These are phyloP conservation scores for Colletotrichum sidae DNA, from an alignment of 2,329 filamentous ascomycete species.

Conservation along the genomic window DNA sequence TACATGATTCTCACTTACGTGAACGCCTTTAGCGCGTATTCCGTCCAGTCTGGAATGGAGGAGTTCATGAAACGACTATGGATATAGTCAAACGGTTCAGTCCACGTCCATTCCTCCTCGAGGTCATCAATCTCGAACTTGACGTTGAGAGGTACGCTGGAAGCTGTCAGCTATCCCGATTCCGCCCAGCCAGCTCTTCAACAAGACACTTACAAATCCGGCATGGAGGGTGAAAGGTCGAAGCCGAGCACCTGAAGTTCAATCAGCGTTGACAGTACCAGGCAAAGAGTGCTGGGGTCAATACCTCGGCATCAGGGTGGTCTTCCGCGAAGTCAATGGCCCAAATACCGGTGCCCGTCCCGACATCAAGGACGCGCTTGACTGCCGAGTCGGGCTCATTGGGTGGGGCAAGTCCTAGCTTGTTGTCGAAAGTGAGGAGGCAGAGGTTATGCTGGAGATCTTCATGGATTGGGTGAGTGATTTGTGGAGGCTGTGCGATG, in stretches of 20 bases:
- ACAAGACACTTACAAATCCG: constrained; percentile 43
- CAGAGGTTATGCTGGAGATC: constrained; percentile 67
- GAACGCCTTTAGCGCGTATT: constrained; percentile 58
- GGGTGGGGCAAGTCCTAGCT: background rate
- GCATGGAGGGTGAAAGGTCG: constrained; percentile 55
- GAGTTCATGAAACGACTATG: constrained; percentile 67
- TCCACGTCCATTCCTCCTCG: constrained; percentile 43
- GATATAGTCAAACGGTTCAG: constrained; percentile 66
- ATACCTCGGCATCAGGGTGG: constrained; percentile 46
- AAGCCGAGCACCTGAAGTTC: constrained; percentile 47
- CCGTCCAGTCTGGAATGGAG: constrained; percentile 63
- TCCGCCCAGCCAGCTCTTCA: background rate
- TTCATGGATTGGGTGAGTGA: rapidly evolving
- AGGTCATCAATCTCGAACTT: constrained; percentile 53
- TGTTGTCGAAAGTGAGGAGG: constrained; percentile 53
- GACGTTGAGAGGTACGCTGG: constrained; percentile 52
- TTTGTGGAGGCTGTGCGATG: background rate
- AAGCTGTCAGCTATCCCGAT: constrained; percentile 30
- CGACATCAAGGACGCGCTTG: constrained; percentile 39
- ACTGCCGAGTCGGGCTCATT: background rate
- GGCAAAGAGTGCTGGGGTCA: too few species aligned
- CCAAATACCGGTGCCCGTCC: constrained; percentile 42
- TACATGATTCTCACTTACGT: constrained; percentile 39
- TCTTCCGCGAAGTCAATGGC: constrained; percentile 47
- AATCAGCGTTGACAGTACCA: background rate